A percentile compares a stretch with the other conserved stretches of the same genome.
Evolutionary conservation across 495 filamentous ascomycete genomes (phyloP).

Genomic region (Pyrenula aspistea): DNA sequence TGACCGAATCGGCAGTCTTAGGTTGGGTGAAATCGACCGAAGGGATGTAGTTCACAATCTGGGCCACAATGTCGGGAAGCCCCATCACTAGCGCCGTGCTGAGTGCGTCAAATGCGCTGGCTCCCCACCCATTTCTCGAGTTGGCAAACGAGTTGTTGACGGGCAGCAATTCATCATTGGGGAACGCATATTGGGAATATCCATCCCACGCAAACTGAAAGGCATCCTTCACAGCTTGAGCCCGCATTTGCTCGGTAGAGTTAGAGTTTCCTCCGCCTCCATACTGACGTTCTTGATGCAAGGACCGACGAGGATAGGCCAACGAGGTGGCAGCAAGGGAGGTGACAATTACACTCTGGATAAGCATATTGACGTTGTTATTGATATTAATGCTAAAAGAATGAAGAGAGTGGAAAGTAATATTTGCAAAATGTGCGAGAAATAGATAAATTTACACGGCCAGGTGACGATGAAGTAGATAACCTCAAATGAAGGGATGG

Average conservation of each 20-base stretch:
- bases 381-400: too few species aligned
- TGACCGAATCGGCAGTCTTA: constrained; percentile 42
- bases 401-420: too few species aligned
- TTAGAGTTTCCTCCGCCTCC: not conserved
- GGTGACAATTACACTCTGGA: not conserved
- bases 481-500: not conserved
- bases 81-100: constrained; percentile 73
- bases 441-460: not conserved
- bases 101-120: constrained; percentile 71
- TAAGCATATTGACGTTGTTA: not conserved
- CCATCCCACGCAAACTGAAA: constrained; percentile 73
- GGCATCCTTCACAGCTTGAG: constrained; percentile 58
- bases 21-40: constrained; percentile 50
- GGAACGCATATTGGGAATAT: constrained; percentile 69
- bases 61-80: constrained; percentile 49
- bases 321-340: not conserved
- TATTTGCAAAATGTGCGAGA: not conserved
- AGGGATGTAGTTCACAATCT: constrained; percentile 57
- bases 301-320: not conserved
- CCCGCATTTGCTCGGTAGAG: constrained; percentile 21
- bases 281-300: not conserved
- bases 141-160: constrained; percentile 5
- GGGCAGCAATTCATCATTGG: constrained; percentile 14
- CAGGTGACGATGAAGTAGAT: not conserved
- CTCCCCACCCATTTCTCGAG: constrained; percentile 74